Evolutionary conservation across 2,329 filamentous ascomycete genomes (phyloP), one percentile per base, ranked within the genome.

Genomic region (Xylaria digitata): DNA sequence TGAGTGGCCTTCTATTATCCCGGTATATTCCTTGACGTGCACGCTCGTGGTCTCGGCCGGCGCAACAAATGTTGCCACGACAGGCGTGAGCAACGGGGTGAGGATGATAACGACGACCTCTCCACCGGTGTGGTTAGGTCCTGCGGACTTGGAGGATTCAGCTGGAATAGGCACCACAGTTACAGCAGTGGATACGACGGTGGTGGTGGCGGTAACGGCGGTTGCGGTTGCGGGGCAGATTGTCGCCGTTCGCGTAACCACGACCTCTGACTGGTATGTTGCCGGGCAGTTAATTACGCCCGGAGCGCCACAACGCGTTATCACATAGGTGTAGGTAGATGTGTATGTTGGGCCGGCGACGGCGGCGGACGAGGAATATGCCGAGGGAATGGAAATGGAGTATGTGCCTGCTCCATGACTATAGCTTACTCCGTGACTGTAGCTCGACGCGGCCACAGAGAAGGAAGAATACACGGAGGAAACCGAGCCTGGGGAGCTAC

Each of bases 211-310:
- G 23, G 53, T 6, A 23, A 26, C 11, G n/a, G 43, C 19, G 8
- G 61, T 32, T 26, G 56, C 21, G 0, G 55, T 42, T 7, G 40
- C 57, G 13, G 66, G 63, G 34, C 56, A 68, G 26, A 66, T 19
- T 4, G 63, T 68, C 6, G 63, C 66, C 15, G 66, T 68, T 17
- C 56, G 54, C 1, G 66, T 68, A 13, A 57, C 66, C 55, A 61
- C 37, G 0, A 63, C 63, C 30, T 58, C 50, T 17, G 54, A 32
- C 11, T 68, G 66, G 54, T 68, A 68, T n/a, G 58, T 46, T 15
- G 63, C 43, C 32, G 66, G 66, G 8, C 66, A 66, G 40, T 68
- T 68, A 40, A 66, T 58, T 5, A 57, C 66, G 21, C 66, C 66
- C 1, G 32, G 48, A 7, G 45, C 63, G 23, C 59, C 59, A 23